phyloP scores from a whole-genome alignment of 2,329 filamentous ascomycete genomes.

The Scedosporium dehoogii region DNA sequence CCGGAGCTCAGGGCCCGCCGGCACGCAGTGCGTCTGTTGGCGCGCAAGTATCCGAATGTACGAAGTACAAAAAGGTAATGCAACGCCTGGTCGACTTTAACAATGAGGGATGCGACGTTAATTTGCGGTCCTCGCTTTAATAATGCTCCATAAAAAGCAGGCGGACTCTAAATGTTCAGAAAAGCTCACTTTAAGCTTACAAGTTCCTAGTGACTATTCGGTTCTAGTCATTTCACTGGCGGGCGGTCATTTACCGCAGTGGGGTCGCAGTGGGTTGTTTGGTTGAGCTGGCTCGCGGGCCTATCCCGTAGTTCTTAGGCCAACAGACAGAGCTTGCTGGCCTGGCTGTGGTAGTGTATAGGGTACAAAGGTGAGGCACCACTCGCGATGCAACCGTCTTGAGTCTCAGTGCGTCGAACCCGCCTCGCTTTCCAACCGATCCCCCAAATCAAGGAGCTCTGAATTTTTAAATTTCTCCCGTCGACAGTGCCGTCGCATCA shows the following conservation, averaged over 20 bases:
- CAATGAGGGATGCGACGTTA: background rate
- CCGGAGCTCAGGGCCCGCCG: slow-evolving; percentile 1
- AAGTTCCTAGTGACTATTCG: background rate
- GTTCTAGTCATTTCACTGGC: background rate
- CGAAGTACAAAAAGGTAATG: background rate
- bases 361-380: background rate
- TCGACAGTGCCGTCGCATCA: background rate
- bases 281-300: background rate
- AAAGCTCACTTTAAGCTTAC: background rate
- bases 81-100: background rate
- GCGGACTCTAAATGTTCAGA: too few species aligned
- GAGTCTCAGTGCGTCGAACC: background rate
- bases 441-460: background rate
- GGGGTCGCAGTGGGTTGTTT: background rate
- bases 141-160: too few species aligned
- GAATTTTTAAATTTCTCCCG: background rate
- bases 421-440: background rate
- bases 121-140: background rate
- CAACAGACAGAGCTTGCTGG: background rate
- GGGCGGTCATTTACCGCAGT: background rate
- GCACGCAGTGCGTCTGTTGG: background rate
- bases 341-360: background rate
- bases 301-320: background rate
- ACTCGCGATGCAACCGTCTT: background rate
- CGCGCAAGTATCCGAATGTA: background rate